Percentiles rank a stretch among this genome's conserved stretches.
Conservation (phyloP, 306 rosid genomes). For the Lithocarpus polystachyus region DNA sequence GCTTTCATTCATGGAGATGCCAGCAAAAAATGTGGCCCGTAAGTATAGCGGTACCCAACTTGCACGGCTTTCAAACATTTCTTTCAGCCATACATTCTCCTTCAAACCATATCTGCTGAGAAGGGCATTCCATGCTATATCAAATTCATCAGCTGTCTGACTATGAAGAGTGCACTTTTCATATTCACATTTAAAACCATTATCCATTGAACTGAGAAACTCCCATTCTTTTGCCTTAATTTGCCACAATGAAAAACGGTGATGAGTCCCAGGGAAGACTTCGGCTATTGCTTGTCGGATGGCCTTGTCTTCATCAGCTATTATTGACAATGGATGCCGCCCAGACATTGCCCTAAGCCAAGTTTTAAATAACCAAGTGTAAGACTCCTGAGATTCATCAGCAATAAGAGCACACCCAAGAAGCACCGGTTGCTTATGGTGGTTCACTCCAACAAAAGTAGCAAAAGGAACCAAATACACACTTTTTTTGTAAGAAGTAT, state of each 20-base stretch:
- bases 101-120: conserved; percentile 68
- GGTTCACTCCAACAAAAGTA: conserved; percentile 85
- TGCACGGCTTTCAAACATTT: conserved; percentile 79
- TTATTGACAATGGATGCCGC: conserved; percentile 67
- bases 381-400: conserved; percentile 84
- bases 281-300: conserved; percentile 72
- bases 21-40: conserved; percentile 76
- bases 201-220: conserved; percentile 51
- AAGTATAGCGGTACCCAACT: conserved; percentile 85
- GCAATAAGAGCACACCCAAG: conserved; percentile 93
- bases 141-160: conserved; percentile 75
- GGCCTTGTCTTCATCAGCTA: conserved; percentile 85
- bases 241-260: conserved; percentile 91
- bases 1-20: conserved; percentile 67
- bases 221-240: conserved; percentile 75
- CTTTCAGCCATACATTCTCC: conserved; percentile 74
- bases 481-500: conserved; percentile 75
- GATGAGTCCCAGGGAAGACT: conserved; percentile 71
- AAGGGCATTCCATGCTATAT: conserved; percentile 63
- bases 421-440: conserved; percentile 91
- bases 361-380: conserved; percentile 86
- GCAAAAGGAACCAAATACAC: conserved; percentile 81
- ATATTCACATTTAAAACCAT: conserved; percentile 60
- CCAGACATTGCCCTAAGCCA: conserved; percentile 91
- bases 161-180: conserved; percentile 77